phyloP scores from a whole-genome alignment of 2,329 filamentous ascomycete species.

The Ophiocordyceps camponoti-floridani region DNA sequence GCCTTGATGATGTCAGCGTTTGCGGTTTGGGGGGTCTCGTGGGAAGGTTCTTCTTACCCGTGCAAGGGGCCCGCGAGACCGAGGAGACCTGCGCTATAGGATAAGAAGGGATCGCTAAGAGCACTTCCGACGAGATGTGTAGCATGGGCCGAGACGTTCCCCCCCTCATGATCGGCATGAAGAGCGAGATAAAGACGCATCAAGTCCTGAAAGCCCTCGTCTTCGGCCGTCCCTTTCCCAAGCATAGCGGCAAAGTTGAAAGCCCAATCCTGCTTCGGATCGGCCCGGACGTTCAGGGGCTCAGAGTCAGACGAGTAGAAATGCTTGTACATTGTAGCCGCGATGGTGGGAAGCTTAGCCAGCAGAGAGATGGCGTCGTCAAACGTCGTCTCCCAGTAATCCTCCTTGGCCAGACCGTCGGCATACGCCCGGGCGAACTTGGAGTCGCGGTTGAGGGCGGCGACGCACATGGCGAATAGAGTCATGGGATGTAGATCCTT shows the following conservation, averaged over 20 bases:
- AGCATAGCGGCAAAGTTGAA: conserved; percentile 98
- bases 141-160: conserved; percentile 89
- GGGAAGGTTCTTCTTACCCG: conserved; percentile 26
- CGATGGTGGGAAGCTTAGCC: conserved; percentile 90
- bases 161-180: conserved; percentile 95
- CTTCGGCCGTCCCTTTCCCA: conserved; percentile 71
- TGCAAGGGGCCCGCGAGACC: conserved; percentile 72
- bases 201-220: conserved; percentile 90
- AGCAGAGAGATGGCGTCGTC: conserved; percentile 88
- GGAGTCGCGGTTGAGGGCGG: conserved; percentile 87
- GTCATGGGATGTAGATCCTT: conserved; percentile 93
- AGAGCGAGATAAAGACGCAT: conserved; percentile 87
- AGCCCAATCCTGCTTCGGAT: conserved; percentile 83
- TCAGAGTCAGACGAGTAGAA: conserved; percentile 23
- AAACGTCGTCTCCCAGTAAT: conserved; percentile 98
- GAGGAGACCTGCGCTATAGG: conserved; percentile 88
- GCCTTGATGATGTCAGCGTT: conserved; percentile 19
- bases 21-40: not conserved
- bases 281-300: conserved; percentile 44
- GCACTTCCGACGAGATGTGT: conserved; percentile 93
- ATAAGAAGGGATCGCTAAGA: conserved; percentile 85
- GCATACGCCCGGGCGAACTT: conserved; percentile 90
- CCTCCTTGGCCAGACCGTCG: conserved; percentile 76
- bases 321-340: conserved; percentile 82
- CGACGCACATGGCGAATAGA: conserved; percentile 87